Evolutionary conservation across 768 basidiomycete species (phyloP).

Genomic region (Mycena galopus): DNA sequence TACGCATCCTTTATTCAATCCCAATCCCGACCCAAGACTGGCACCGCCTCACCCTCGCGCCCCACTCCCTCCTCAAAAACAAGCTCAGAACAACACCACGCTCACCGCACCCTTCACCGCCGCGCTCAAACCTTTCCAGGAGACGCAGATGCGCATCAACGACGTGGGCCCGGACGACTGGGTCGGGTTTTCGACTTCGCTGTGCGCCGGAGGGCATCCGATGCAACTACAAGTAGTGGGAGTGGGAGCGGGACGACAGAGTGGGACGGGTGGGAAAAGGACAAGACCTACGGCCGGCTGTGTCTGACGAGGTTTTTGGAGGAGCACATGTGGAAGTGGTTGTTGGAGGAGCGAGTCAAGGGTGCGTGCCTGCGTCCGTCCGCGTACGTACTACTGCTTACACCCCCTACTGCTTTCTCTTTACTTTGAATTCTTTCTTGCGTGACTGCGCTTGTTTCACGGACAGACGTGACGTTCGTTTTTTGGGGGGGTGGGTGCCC

Average conservation of each 20-base stretch:
- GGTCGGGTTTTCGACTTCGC: constrained; percentile 5
- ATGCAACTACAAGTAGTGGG: too few relatives aligned
- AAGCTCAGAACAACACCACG: not conserved
- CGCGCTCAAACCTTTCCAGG: too few relatives aligned
- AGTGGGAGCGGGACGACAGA: too few relatives aligned
- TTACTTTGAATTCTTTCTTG: too few relatives aligned
- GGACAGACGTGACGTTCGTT: too few relatives aligned
- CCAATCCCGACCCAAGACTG: constrained; percentile 12
- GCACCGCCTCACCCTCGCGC: not conserved
- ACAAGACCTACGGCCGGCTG: constrained; percentile 7
- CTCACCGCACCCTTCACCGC: not conserved
- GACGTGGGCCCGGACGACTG: too few relatives aligned
- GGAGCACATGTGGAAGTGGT: constrained; percentile 29
- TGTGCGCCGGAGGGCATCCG: too few relatives aligned
- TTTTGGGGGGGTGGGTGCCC: too few relatives aligned
- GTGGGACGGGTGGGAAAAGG: not conserved
- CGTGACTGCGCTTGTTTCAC: not conserved
- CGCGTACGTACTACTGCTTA: too few relatives aligned
- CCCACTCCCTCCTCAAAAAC: constrained; percentile 4
- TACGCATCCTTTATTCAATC: too few relatives aligned
- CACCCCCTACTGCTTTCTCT: too few relatives aligned
- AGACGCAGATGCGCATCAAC: not conserved
- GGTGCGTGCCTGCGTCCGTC: too few relatives aligned
- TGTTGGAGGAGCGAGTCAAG: not conserved
- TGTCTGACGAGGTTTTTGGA: constrained; percentile 24